Evolutionary conservation across 306 rosid genomes (phyloP), one percentile per base, ranked within the genome.

Genomic region (Lathyrus oleraceus): DNA sequence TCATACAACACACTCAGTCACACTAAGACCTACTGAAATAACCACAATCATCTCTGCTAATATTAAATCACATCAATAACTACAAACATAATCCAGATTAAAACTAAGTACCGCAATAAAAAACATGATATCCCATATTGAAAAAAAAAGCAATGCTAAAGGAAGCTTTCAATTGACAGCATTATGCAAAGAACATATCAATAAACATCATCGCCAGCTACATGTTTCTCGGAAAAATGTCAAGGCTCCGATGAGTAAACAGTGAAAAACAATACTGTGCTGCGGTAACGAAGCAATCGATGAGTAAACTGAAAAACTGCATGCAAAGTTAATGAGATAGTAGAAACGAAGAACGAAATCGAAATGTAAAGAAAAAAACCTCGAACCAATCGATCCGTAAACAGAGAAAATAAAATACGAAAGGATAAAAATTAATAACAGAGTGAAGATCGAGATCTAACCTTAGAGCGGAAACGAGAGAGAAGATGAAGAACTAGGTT

Each of bases 371-470:
- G 39, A 72, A 40, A 8, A 65, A 44, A 61, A 82, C 77, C 75
- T 82, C 73, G 80, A 79, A 57, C 58, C 1, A 68, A 58, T 75
- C 78, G 85, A 83, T 81, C 79, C 42, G 48, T 67, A 40, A 78
- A 58, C 39, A 38, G 48, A 38, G 23, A 67, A 63, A 36, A 16
- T 10, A 75, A 65, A 36, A 19, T 16, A 21, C 17, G 16, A 10
- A 30, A 30, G 35, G 7, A 30, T 23, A 20, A 10, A 6, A 36
- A 13, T 12, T 44, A 8, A 69, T 6, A 69, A 1, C 3, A 12
- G 9, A 65, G 30, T 47, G 20, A 27, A 38, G 28, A 67, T 12
- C 45, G 74, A 78, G 79, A 67, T 64, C 58, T 73, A 70, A 74
- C 79, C 52, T 52, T 64, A 70, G 65, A 23, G 19, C 7, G 73